Base-by-base conservation (phyloP, 2,329 filamentous ascomycete genomes). In the Bertia moriformis region DNA sequence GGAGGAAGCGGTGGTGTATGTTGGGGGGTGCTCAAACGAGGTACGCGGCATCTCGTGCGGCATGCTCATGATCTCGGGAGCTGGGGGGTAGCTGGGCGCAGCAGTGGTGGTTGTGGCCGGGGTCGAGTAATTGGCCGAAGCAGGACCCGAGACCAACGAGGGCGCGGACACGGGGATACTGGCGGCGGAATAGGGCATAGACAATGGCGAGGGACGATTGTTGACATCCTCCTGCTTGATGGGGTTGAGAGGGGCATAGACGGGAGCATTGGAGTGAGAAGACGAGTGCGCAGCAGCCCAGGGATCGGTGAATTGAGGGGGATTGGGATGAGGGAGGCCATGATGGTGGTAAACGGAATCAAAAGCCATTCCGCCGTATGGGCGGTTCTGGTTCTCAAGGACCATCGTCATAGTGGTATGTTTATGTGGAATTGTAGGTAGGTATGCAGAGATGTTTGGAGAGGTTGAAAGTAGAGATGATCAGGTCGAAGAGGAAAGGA, bases 361-460 rank as follows among this genome's bases (percentile, higher is more conserved):
- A 15, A 35, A 35, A 15, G 10, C 17, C 32, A 35, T 35, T 7
- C 32, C 32, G 32, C 32, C 32, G 17, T 35, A 35, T 15, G 12
- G 32, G 32, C 32, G 32, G 32, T 35, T 35, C 32, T 35, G 32
- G 32, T 35, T 35, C 15, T 35, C 32, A 35, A 35, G 10, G 32
- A 35, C 32, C 32, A 35, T 35, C 32, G 32, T 35, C 32, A 35
- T 35, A 15, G 32, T 10, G 32, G 15, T 35, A 35, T 7, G 32
- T 35, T 7, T 35, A 35, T 10, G 15, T 10, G 10, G 22, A 27
- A n/a, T n/a, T n/a, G 22, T 27, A 27, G 22, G 22, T 27, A 27
- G 22, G 22, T 10, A 27, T 7, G 22, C 7, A n/a, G 7, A 27
- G 22, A n/a, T 10, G 22, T n/a, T n/a, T n/a, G n/a, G n/a, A n/a